Conservation (phyloP, 345 rosid genomes). For the Trapa incisa region DNA sequence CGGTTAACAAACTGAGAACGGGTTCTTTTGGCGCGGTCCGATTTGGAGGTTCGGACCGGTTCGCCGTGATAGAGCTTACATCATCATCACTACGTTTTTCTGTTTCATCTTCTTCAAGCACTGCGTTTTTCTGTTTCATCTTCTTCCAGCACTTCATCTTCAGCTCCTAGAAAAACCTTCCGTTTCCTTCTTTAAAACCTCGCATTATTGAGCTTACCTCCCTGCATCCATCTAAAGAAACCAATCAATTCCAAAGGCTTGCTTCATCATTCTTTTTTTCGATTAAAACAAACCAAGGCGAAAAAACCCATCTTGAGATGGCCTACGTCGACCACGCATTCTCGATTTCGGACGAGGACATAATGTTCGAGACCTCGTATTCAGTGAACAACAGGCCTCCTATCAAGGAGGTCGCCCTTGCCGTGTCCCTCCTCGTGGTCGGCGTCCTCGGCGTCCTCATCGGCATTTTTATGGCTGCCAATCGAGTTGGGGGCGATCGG, state of each 20-base stretch:
- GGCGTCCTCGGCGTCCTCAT: slow-evolving; percentile 62
- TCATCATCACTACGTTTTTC: not conserved
- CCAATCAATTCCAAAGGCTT: not conserved
- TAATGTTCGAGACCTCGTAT: slow-evolving; percentile 61
- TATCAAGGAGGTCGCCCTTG: slow-evolving; percentile 87
- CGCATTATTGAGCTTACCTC: not conserved
- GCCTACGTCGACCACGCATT: slow-evolving; percentile 97
- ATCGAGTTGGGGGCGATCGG: slow-evolving; percentile 80
- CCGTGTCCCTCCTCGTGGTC: slow-evolving; percentile 74
- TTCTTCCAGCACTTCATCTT: not conserved
- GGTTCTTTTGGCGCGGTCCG: too few species aligned
- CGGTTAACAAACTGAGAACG: too few species aligned
- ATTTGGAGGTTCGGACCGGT: too few species aligned
- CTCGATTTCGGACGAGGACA: slow-evolving; percentile 87
- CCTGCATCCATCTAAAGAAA: not conserved
- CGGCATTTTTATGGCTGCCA: slow-evolving; percentile 61
- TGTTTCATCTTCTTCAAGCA: not conserved
- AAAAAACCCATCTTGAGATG: slow-evolving; percentile 22
- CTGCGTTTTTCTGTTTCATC: not conserved
- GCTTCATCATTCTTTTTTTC: too few species aligned
- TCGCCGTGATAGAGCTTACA: too few species aligned
- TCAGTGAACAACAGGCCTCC: slow-evolving; percentile 71
- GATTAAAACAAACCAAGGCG: not conserved
- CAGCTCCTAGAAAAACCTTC: not conserved
- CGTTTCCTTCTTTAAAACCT: not conserved